Conservation (phyloP, 306 rosid genomes). For the Casuarina cunninghamiana region DNA sequence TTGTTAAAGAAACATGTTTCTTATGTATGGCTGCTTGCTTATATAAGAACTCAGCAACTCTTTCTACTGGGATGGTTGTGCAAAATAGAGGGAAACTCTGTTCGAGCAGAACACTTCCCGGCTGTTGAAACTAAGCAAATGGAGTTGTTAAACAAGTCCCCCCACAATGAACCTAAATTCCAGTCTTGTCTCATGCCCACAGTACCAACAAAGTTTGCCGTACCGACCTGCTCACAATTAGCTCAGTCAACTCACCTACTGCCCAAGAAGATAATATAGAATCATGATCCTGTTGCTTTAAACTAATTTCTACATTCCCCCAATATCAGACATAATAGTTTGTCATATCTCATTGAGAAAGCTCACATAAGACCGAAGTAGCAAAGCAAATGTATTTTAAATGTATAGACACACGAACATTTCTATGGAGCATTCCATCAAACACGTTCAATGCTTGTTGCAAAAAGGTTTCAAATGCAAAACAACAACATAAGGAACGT, state of each 20-base stretch:
- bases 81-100: no score
- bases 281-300: no score
- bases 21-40: no score
- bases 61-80: no score
- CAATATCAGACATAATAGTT: not conserved
- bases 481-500: not conserved
- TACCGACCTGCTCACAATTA: not conserved
- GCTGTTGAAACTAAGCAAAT: not conserved
- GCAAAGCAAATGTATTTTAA: not conserved
- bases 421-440: constrained; percentile 6
- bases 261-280: not conserved
- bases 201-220: no score
- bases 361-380: not conserved
- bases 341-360: not conserved
- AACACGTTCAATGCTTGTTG: constrained; percentile 15
- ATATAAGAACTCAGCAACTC: no score
- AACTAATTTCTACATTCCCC: not conserved
- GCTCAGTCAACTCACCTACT: not conserved
- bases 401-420: not conserved
- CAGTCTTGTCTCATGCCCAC: no score
- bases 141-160: no score
- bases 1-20: no score
- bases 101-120: no score
- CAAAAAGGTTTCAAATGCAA: not conserved
- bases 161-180: no score